Evolutionary conservation across 306 rosid genomes (phyloP).

Genomic region (Sesbania bispinosa): DNA sequence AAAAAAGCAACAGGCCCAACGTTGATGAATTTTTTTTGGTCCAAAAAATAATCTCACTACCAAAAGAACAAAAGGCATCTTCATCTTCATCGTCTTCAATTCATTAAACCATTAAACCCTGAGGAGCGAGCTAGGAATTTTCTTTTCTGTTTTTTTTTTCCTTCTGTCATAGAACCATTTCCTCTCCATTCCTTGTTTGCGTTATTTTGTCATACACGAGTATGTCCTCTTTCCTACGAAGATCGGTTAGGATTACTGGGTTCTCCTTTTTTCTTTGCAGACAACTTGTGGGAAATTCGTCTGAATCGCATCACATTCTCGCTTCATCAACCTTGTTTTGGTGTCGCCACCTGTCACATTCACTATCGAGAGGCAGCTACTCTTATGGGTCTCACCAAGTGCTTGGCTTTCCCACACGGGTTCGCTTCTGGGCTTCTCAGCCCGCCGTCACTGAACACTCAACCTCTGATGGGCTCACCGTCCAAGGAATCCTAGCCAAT

Average conservation of each 20-base stretch:
- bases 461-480: conserved; percentile 79
- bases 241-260: conserved; percentile 26
- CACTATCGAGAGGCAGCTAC: too few species aligned
- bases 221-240: conserved; percentile 31
- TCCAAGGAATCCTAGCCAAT: conserved; percentile 51
- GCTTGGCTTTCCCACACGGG: not conserved
- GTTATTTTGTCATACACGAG: not conserved
- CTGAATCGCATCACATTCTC: conserved; percentile 14
- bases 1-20: too few species aligned
- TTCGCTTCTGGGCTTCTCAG: conserved; percentile 48
- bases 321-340: conserved; percentile 15
- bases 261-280: conserved; percentile 20
- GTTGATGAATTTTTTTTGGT: too few species aligned
- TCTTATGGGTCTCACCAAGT: conserved; percentile 2
- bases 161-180: not conserved
- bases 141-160: too few species aligned
- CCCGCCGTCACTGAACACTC: conserved; percentile 46
- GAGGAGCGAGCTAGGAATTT: not conserved
- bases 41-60: too few species aligned
- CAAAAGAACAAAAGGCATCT: not conserved
- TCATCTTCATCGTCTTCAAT: not conserved
- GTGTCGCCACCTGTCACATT: conserved; percentile 25
- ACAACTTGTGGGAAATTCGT: not conserved
- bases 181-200: not conserved
- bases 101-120: not conserved